Evolutionary conservation across 495 filamentous ascomycete genomes (phyloP).

Genomic region (Hyaloscypha finlandica): DNA sequence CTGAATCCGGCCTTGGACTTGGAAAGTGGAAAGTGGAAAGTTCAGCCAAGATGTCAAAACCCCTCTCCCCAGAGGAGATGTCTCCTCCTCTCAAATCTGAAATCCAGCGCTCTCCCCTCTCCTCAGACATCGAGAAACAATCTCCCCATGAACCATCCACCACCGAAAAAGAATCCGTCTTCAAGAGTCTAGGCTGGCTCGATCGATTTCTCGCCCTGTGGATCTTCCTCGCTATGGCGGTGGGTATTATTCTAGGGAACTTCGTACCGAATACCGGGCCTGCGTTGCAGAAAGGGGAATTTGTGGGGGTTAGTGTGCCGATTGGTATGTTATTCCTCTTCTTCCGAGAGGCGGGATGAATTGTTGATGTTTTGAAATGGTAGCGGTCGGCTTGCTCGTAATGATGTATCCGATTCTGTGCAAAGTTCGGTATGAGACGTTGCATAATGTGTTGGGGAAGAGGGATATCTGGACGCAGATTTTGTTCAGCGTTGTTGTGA

Average conservation of each 20-base stretch:
- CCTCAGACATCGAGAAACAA: constrained; percentile 19
- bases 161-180: constrained; percentile 37
- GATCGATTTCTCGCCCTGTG: constrained; percentile 80
- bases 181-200: constrained; percentile 62
- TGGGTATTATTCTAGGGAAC: constrained; percentile 80
- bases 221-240: constrained; percentile 83
- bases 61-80: constrained; percentile 18
- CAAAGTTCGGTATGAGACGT: constrained; percentile 82
- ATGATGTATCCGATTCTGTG: constrained; percentile 83
- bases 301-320: constrained; percentile 73
- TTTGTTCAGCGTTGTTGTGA: constrained; percentile 73
- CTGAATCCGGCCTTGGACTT: no score
- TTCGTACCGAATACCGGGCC: constrained; percentile 65
- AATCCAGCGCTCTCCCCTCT: background rate
- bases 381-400: constrained; percentile 64
- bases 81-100: background rate
- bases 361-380: constrained; percentile 9
- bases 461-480: constrained; percentile 77
- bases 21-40: background rate
- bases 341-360: background rate
- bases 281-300: constrained; percentile 68
- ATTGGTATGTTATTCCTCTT: constrained; percentile 57
- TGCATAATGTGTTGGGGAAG: constrained; percentile 67
- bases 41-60: background rate
- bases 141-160: background rate